Percentiles rank a stretch among this genome's conserved stretches.
phyloP scores from a whole-genome alignment of 768 basidiomycete species.

The Leccinum boreale region DNA sequence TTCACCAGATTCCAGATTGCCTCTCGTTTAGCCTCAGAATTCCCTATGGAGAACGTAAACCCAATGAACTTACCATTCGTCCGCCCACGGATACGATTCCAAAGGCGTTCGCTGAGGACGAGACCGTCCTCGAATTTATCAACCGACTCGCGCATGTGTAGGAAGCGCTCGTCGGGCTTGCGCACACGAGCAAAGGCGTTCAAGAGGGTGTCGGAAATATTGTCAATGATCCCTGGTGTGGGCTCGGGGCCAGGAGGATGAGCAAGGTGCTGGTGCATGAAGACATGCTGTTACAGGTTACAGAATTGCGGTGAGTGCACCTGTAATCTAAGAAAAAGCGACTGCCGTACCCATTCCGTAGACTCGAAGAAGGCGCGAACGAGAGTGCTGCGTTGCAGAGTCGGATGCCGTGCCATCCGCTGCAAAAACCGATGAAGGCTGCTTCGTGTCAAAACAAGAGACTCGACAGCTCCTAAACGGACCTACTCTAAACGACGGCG shows the following conservation, averaged over 20 bases:
- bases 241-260: conserved; percentile 87
- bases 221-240: conserved; percentile 82
- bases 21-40: conserved; percentile 87
- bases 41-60: conserved; percentile 30
- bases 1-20: conserved; percentile 76
- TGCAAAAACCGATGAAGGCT: conserved; percentile 93
- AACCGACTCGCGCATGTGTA: conserved; percentile 85
- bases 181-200: conserved; percentile 95
- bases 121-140: conserved; percentile 98
- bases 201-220: conserved; percentile 90
- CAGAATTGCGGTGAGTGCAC: conserved; percentile 5
- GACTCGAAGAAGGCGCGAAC: conserved; percentile 95
- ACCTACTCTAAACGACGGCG: conserved; percentile 82
- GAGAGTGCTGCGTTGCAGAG: conserved; percentile 84
- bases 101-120: conserved; percentile 73
- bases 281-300: conserved; percentile 65
- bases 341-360: conserved; percentile 86
- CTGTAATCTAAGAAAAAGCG: background rate
- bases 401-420: conserved; percentile 90
- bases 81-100: conserved; percentile 71
- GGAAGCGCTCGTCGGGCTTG: conserved; percentile 95
- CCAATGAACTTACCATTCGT: conserved; percentile 71
- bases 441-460: conserved; percentile 6
- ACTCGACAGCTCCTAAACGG: background rate
- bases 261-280: conserved; percentile 95